Evolutionary conservation across 73 alveolate species (phyloP).

Genomic region (Breviolum minutum): DNA sequence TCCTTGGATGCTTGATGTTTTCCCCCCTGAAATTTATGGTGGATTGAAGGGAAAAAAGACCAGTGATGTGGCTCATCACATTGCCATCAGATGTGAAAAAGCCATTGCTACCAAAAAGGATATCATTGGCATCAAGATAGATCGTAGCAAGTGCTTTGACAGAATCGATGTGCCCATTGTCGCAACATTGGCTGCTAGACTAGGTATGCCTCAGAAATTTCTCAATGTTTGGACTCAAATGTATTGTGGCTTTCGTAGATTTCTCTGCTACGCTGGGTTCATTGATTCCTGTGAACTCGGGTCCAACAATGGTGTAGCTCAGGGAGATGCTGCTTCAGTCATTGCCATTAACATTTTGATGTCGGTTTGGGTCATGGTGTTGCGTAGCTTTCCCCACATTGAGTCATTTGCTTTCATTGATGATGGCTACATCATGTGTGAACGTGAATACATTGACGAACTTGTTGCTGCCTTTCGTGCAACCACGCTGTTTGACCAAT

Average conservation of each 20-base stretch:
- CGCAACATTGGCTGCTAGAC: neutral
- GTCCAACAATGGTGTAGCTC: neutral
- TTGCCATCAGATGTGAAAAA: neutral
- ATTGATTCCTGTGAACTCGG: neutral
- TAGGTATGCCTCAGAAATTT: neutral
- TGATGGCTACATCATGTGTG: neutral
- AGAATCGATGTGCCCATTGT: neutral
- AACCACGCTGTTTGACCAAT: neutral
- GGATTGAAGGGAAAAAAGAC: neutral
- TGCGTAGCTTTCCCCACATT: neutral
- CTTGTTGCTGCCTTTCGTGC: neutral
- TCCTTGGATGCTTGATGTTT: neutral
- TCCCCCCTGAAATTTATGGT: neutral
- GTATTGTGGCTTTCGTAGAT: neutral
- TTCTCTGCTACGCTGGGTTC: neutral
- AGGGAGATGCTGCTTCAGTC: neutral
- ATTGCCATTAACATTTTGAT: neutral
- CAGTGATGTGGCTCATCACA: neutral
- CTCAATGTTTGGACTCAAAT: neutral
- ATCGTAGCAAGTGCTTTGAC: neutral
- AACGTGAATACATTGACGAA: neutral
- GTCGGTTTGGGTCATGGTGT: neutral
- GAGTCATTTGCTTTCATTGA: neutral
- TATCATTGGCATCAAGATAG: neutral
- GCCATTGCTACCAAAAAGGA: neutral